Evolutionary conservation across 2,329 filamentous ascomycete genomes (phyloP), one percentile per base, ranked within the genome.

Genomic region (Endocalyx cinctus): DNA sequence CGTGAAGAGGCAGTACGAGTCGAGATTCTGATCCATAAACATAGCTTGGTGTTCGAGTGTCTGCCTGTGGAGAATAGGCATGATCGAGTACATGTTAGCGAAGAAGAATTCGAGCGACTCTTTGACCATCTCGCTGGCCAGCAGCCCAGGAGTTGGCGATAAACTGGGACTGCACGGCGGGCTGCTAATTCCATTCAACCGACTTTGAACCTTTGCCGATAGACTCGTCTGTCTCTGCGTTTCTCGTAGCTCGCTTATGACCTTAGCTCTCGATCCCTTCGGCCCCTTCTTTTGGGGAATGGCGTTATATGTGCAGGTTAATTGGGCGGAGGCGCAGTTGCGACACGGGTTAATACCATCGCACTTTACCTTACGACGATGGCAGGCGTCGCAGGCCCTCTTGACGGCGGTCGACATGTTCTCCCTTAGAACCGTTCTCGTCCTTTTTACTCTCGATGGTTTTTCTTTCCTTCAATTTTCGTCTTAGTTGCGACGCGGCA

Each of bases 281-380:
- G 82, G 82, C 2, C 82, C 82, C 57, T 86, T 86, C 64, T 85
- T 86, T 62, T 84, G 82, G 2, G 81, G 81, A 22, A 85, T 77
- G 20, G 80, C 78, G 62, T 84, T 80, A 69, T 85, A 87, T 18
- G 81, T 85, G 66, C 82, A 87, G 10, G 72, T 67, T 13, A 86
- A 67, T 50, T 78, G 72, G 6, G 82, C 78, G 6, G 79, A 74
- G 10, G 70, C 69, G 60, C 82, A 87, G 59, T 85, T 84, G 39
- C 76, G 72, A 59, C 82, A 87, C 14, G 82, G 81, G 49, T 79
- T 79, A 53, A 77, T 66, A 37, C 80, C 79, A 52, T 84, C 79
- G 54, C 82, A 85, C 57, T 83, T 84, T 55, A 85, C 81, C 59
- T 85, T 85, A 57, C 81, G 76, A 45, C 79, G 77, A 66, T 84